These are phyloP conservation scores for Termitomyces titanicus DNA, from an alignment of 768 basidiomycete species.

Conservation along the genomic window DNA sequence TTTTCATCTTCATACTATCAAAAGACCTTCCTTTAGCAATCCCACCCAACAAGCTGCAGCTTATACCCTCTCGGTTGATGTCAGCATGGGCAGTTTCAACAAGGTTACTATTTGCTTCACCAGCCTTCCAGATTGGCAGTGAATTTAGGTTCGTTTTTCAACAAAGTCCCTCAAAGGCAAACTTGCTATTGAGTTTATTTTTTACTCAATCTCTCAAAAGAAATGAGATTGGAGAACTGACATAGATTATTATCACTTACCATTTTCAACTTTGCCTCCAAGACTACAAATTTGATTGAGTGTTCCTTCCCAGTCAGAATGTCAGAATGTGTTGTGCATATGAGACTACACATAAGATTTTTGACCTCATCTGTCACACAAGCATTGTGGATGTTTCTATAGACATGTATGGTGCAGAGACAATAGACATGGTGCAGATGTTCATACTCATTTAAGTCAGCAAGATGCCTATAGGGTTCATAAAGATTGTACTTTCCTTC, in stretches of 20 bases:
- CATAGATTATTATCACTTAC: not conserved
- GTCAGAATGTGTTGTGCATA: slow-evolving; percentile 18
- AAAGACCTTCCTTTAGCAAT: not conserved
- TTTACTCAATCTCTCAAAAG: slow-evolving; percentile 26
- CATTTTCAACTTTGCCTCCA: slow-evolving; percentile 20
- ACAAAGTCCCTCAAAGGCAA: slow-evolving; percentile 24
- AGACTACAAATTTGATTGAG: slow-evolving; percentile 9
- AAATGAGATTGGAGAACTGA: slow-evolving; percentile 1
- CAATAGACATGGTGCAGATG: slow-evolving; percentile 18
- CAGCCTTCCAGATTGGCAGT: slow-evolving; percentile 19
- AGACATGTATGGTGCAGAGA: slow-evolving; percentile 19
- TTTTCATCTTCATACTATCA: not conserved
- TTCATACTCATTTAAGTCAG: slow-evolving; percentile 17
- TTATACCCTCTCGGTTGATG: slow-evolving; percentile 23
- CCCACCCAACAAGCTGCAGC: not conserved
- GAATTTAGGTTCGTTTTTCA: slow-evolving; percentile 27
- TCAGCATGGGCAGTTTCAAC: slow-evolving; percentile 23
- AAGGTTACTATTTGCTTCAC: slow-evolving; percentile 20
- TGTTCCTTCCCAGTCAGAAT: slow-evolving; percentile 17
- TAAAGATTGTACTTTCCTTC: slow-evolving; percentile 16
- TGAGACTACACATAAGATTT: slow-evolving; percentile 20
- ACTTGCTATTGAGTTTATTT: slow-evolving; percentile 21
- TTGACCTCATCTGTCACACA: slow-evolving; percentile 11
- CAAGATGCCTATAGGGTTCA: slow-evolving; percentile 14
- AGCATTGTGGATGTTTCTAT: slow-evolving; percentile 19